Evolutionary conservation across 192 early-diverging fungal genomes (phyloP).

Genomic region (Coemansia sp.): DNA sequence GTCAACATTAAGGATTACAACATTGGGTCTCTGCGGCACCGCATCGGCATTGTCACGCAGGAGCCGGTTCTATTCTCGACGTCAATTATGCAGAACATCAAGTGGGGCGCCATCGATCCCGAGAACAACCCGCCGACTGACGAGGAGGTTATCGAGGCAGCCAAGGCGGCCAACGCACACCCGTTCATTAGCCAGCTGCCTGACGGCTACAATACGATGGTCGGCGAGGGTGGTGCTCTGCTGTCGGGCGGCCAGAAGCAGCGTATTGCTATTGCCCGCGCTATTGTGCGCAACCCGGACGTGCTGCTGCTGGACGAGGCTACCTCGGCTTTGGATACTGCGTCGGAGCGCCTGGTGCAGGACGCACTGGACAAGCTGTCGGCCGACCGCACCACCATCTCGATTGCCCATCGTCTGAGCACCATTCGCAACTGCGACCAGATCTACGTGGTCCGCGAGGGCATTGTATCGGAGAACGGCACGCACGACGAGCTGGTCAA

Average conservation of each 20-base stretch:
- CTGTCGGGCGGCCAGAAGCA: slow-evolving; percentile 95
- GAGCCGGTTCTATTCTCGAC: slow-evolving; percentile 86
- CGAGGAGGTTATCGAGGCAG: slow-evolving; percentile 68
- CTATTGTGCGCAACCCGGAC: slow-evolving; percentile 81
- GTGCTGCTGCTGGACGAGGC: slow-evolving; percentile 89
- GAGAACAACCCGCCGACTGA: slow-evolving; percentile 62
- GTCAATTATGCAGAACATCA: slow-evolving; percentile 79
- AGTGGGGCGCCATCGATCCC: slow-evolving; percentile 59
- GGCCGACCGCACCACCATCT: slow-evolving; percentile 79
- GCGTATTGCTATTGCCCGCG: slow-evolving; percentile 92
- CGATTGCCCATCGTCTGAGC: slow-evolving; percentile 87
- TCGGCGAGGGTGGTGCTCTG: slow-evolving; percentile 79
- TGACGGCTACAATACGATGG: slow-evolving; percentile 76
- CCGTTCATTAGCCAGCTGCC: slow-evolving; percentile 71
- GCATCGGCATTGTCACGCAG: slow-evolving; percentile 88
- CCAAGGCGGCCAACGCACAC: slow-evolving; percentile 69
- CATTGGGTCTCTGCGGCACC: slow-evolving; percentile 73
- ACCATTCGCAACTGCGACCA: slow-evolving; percentile 87
- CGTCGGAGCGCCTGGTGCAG: slow-evolving; percentile 77
- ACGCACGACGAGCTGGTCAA: slow-evolving; percentile 75
- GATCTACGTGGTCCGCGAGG: slow-evolving; percentile 82
- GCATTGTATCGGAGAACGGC: slow-evolving; percentile 71
- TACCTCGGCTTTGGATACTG: slow-evolving; percentile 83
- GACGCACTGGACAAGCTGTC: slow-evolving; percentile 74
- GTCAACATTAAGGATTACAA: slow-evolving; percentile 73